Evolutionary conservation across 306 rosid species (phyloP).

Genomic region (Begonia masoniana): DNA sequence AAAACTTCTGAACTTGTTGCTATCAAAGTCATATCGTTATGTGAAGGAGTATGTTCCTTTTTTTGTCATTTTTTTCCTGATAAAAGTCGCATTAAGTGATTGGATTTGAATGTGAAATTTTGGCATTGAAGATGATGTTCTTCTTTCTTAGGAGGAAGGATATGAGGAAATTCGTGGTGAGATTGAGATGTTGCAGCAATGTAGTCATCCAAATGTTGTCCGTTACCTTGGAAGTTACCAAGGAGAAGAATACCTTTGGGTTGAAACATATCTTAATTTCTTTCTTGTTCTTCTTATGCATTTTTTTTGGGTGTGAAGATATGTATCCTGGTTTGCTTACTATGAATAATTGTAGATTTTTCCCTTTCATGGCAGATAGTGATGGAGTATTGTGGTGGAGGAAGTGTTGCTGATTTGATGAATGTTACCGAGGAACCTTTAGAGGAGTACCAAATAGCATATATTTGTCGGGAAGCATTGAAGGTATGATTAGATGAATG

Average conservation of each 20-base stretch:
- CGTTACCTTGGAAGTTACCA: constrained; percentile 98
- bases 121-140: constrained; percentile 12
- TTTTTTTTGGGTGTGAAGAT: too few relatives aligned
- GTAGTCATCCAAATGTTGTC: constrained; percentile 95
- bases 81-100: constrained; percentile 2
- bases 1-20: constrained; percentile 93
- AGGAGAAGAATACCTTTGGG: constrained; percentile 99
- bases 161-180: constrained; percentile 97
- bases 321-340: too few relatives aligned
- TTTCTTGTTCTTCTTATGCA: too few relatives aligned
- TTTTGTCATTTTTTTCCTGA: neutral
- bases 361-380: constrained; percentile 60
- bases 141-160: constrained; percentile 75
- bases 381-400: constrained; percentile 99
- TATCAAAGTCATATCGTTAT: constrained; percentile 78
- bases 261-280: constrained; percentile 19
- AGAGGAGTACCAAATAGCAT: constrained; percentile 95
- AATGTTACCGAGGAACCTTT: constrained; percentile 66
- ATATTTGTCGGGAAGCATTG: constrained; percentile 83
- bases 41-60: constrained; percentile 63
- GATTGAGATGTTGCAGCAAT: constrained; percentile 97
- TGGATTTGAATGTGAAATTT: constrained; percentile 10
- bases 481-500: constrained; percentile 37
- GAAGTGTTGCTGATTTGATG: constrained; percentile 96
- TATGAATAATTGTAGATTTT: neutral